phyloP scores from a whole-genome alignment of 2,329 filamentous ascomycete species.

The Phoma sp. region DNA sequence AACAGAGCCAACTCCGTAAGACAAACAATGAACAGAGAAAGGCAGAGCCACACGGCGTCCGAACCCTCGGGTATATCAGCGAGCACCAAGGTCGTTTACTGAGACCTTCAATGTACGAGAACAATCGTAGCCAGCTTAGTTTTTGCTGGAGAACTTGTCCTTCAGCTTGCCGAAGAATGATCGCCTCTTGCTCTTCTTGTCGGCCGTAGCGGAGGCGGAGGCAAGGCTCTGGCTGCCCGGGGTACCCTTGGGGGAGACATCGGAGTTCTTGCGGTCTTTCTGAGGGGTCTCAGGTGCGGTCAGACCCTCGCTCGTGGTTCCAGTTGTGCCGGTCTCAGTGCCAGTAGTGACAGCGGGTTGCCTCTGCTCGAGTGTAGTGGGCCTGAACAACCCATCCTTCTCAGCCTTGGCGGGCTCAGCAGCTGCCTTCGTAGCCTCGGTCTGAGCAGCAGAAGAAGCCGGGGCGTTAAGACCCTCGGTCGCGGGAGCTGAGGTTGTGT shows the following conservation, averaged over 20 bases:
- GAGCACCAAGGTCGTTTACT: slow-evolving; percentile 24
- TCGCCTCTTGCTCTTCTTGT: slow-evolving; percentile 58
- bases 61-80: slow-evolving; percentile 33
- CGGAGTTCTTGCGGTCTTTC: slow-evolving; percentile 32
- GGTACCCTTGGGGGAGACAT: slow-evolving; percentile 46
- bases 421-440: slow-evolving; percentile 31
- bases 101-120: slow-evolving; percentile 23
- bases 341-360: slow-evolving; percentile 53
- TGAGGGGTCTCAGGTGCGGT: slow-evolving; percentile 41
- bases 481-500: slow-evolving; percentile 12
- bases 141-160: slow-evolving; percentile 53
- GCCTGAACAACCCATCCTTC: slow-evolving; percentile 52
- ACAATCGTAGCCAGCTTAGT: slow-evolving; percentile 24
- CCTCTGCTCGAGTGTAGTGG: slow-evolving; percentile 48
- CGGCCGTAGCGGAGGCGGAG: slow-evolving; percentile 33
- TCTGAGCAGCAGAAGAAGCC: slow-evolving; percentile 40
- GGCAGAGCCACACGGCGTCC: slow-evolving; percentile 19
- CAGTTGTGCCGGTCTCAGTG: slow-evolving; percentile 44
- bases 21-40: slow-evolving; percentile 37
- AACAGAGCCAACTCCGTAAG: slow-evolving; percentile 42
- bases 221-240: slow-evolving; percentile 49
- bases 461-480: slow-evolving; percentile 48
- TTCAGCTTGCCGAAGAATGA: slow-evolving; percentile 59
- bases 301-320: slow-evolving; percentile 25
- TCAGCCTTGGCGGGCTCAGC: slow-evolving; percentile 48